Evolutionary conservation across 768 basidiomycete species (phyloP).

Genomic region (Hebeloma cylindrosporum): DNA sequence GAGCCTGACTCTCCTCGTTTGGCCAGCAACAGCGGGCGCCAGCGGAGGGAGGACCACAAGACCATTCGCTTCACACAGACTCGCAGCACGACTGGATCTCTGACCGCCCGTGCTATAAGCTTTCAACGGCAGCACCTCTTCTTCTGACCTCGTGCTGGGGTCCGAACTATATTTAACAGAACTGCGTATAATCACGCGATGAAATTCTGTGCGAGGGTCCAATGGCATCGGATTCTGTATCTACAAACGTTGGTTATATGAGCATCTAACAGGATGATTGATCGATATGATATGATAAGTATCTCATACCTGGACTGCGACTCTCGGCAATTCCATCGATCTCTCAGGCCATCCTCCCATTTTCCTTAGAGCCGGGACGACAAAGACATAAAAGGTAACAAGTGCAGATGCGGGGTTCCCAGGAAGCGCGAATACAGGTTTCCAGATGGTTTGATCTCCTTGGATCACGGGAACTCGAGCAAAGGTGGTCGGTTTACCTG

Average conservation of each 20-base stretch:
- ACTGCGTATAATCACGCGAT: slow-evolving; percentile 62
- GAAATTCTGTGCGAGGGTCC: slow-evolving; percentile 79
- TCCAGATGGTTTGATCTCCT: slow-evolving; percentile 33
- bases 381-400: slow-evolving; percentile 83
- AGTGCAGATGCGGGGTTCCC: slow-evolving; percentile 90
- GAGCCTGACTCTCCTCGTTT: slow-evolving; percentile 28
- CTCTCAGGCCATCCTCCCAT: slow-evolving; percentile 66
- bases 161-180: not conserved
- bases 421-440: slow-evolving; percentile 80
- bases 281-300: not conserved
- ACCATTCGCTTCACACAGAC: slow-evolving; percentile 79
- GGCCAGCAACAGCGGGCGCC: slow-evolving; percentile 5
- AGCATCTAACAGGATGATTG: not conserved
- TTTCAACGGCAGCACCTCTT: slow-evolving; percentile 40
- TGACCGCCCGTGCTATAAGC: slow-evolving; percentile 87
- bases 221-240: slow-evolving; percentile 61
- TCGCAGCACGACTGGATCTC: slow-evolving; percentile 78
- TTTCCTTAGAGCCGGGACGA: slow-evolving; percentile 72
- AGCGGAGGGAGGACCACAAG: slow-evolving; percentile 64
- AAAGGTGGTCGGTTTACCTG: slow-evolving; percentile 90
- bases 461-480: slow-evolving; percentile 59
- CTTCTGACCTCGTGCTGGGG: slow-evolving; percentile 21
- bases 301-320: slow-evolving; percentile 59
- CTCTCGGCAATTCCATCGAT: slow-evolving; percentile 56
- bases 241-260: slow-evolving; percentile 31